Evolutionary conservation across 345 rosid species (phyloP).

Genomic region (Eucalyptus erythrocorys): DNA sequence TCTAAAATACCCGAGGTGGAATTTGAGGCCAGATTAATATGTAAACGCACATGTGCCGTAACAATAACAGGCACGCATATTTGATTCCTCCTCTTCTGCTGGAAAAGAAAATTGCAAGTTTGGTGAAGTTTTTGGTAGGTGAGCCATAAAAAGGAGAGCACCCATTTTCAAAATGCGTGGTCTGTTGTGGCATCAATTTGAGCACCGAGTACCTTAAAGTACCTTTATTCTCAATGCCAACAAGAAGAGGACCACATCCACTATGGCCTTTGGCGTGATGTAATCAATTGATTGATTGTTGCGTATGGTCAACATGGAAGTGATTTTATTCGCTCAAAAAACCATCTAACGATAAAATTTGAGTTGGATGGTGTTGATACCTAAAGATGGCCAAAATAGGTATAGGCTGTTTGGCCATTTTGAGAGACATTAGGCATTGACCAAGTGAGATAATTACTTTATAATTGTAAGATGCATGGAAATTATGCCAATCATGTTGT

Average conservation of each 20-base stretch:
- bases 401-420: neutral
- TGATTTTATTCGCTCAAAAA: neutral
- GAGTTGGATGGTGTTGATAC: neutral
- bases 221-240: neutral
- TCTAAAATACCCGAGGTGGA: neutral
- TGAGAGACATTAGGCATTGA: neutral
- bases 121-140: neutral
- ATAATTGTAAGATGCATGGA: neutral
- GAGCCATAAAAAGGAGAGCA: neutral
- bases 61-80: neutral
- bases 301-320: neutral
- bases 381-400: neutral
- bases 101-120: neutral
- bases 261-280: neutral
- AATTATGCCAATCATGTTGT: neutral
- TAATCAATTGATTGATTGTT: neutral
- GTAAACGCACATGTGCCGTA: neutral
- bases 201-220: rapidly evolving
- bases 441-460: neutral
- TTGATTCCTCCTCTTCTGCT: neutral
- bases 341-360: neutral
- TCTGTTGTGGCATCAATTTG: neutral
- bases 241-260: neutral
- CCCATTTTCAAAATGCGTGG: neutral
- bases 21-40: neutral